phyloP scores from a whole-genome alignment of 768 basidiomycete species.

The Naganishia antarctica region DNA sequence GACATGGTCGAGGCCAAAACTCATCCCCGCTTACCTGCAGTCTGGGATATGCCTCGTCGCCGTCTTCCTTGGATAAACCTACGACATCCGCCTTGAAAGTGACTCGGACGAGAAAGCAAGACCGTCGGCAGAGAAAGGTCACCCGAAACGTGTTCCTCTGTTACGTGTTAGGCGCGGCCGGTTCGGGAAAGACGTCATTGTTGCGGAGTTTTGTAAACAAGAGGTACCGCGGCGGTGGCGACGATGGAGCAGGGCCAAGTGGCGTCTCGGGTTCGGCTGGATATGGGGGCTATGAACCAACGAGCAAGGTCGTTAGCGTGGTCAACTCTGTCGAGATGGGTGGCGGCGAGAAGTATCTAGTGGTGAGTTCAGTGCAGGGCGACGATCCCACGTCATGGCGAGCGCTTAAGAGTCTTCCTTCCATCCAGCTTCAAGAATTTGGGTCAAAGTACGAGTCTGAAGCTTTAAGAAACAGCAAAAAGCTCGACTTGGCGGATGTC shows the following conservation, averaged over 20 bases:
- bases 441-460: slow-evolving; percentile 93
- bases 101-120: slow-evolving; percentile 74
- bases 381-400: no score
- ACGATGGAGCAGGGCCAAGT: slow-evolving; percentile 38
- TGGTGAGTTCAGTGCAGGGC: no score
- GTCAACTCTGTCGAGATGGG: slow-evolving; percentile 93
- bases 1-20: not conserved
- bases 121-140: slow-evolving; percentile 79
- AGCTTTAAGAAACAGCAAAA: slow-evolving; percentile 78
- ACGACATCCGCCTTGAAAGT: slow-evolving; percentile 76
- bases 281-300: slow-evolving; percentile 65
- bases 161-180: slow-evolving; percentile 91
- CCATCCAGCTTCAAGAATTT: slow-evolving; percentile 81
- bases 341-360: slow-evolving; percentile 90
- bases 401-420: no score
- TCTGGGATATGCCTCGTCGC: slow-evolving; percentile 68
- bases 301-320: slow-evolving; percentile 80
- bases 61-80: slow-evolving; percentile 44
- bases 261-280: not conserved
- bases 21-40: slow-evolving; percentile 15
- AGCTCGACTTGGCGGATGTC: slow-evolving; percentile 86
- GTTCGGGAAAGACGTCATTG: slow-evolving; percentile 87
- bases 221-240: slow-evolving; percentile 55
- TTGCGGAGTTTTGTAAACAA: slow-evolving; percentile 81
- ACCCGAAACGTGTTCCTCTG: slow-evolving; percentile 86